Evolutionary conservation across 441 rosid genomes (phyloP).

Genomic region (Arabidopsis hybrid): DNA sequence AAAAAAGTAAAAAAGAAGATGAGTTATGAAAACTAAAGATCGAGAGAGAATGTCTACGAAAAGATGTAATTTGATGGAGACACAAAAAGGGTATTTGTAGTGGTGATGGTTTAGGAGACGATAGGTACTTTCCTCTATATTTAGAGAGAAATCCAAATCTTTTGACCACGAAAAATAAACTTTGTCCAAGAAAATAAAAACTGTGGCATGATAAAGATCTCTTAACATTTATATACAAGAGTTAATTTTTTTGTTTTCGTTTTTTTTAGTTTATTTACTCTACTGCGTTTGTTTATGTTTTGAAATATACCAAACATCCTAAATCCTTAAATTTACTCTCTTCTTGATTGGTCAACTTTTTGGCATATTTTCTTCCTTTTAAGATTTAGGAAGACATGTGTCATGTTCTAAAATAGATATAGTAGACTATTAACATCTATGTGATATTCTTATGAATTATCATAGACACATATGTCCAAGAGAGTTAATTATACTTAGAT

Average conservation of each 20-base stretch:
- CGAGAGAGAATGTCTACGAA: not conserved
- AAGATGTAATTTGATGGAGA: conserved; percentile 20
- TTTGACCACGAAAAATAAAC: conserved; percentile 1
- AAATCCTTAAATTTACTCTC: not conserved
- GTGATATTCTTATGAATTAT: not conserved
- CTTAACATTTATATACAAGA: not conserved
- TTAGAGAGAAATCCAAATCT: conserved; percentile 39
- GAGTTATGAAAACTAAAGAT: conserved; percentile 2
- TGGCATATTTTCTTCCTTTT: not conserved
- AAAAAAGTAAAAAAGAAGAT: not conserved
- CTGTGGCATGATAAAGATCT: not conserved
- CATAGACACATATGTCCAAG: not conserved
- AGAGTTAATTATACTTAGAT: not conserved
- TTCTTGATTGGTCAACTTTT: not conserved
- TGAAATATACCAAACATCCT: not conserved
- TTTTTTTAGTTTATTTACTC: too few relatives aligned
- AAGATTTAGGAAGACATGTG: not conserved
- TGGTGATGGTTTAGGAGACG: not conserved
- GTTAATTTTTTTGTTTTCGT: too few relatives aligned
- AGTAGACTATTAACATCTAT: not conserved
- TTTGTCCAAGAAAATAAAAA: not conserved
- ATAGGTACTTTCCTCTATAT: conserved; percentile 50
- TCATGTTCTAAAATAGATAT: not conserved
- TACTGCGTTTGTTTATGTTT: not conserved
- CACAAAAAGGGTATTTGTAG: conserved; percentile 47